Percentiles rank a stretch among this genome's conserved stretches.
phyloP scores from a whole-genome alignment of 352 stramenopile genomes.

The Pythium sp. region DNA sequence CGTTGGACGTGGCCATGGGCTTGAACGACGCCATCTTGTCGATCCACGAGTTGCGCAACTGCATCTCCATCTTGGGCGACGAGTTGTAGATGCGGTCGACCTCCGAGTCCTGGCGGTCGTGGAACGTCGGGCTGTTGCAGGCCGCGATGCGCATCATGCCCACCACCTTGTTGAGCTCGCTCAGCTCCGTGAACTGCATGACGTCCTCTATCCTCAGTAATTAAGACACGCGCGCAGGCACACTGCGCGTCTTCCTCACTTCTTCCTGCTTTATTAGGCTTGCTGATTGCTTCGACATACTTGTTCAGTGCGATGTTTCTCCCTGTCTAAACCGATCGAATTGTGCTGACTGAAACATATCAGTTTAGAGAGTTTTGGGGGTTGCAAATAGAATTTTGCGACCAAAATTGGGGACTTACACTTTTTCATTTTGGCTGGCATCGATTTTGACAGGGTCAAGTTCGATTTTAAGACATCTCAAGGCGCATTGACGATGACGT shows the following conservation, averaged over 20 bases:
- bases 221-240: background rate
- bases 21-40: constrained; percentile 85
- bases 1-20: constrained; percentile 24
- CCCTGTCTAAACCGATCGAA: background rate
- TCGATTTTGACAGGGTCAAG: too few relatives aligned
- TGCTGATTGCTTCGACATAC: background rate
- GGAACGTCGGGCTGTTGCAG: constrained; percentile 87
- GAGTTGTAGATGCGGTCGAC: constrained; percentile 89
- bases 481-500: too few relatives aligned
- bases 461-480: too few relatives aligned
- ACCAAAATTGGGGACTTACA: too few relatives aligned
- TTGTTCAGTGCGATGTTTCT: background rate
- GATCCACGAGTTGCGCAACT: constrained; percentile 87
- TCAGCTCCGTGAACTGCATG: constrained; percentile 90
- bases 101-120: constrained; percentile 88
- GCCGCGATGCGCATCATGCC: constrained; percentile 75
- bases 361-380: background rate
- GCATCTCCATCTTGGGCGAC: constrained; percentile 85
- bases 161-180: constrained; percentile 82
- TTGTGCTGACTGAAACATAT: background rate
- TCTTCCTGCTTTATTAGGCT: background rate
- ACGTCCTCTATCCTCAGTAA: background rate
- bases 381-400: background rate
- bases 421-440: too few relatives aligned
- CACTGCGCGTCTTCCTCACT: too few relatives aligned